Base-by-base conservation (phyloP, 352 stramenopile genomes). In the Pythium inflatum region DNA sequence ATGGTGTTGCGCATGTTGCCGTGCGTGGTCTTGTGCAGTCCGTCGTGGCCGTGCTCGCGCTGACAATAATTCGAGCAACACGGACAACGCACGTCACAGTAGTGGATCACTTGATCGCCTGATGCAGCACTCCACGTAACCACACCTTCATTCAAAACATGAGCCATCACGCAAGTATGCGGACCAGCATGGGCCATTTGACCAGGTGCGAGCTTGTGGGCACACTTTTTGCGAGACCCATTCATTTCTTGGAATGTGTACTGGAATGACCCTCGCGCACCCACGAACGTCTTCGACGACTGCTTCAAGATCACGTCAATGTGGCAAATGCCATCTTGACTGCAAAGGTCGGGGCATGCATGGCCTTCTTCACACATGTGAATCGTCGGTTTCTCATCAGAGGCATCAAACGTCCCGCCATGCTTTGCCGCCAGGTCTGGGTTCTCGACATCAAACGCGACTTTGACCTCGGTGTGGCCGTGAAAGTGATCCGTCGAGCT, bases 241-340 rank as follows among this genome's bases (percentile, higher is more conserved):
- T 93, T 94, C 85, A 94, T 94, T 58, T 92, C 87, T 68, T 94
- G 81, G 30, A 82, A 87, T 3, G 76, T 90, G 63, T 91, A 94
- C 46, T 88, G 73, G 48, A 94, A 92, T 3, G 68, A 81, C 8
- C 79, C 67, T 31, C 87, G 80, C 59, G 69, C 71, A 5, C 87
- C 87, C 1, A 62, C 67, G 61, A 94, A 93, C 9, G 71, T 88
- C 70, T 90, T 90, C 1, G 81, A 82, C 20, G 81, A 88, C 49
- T 91, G 67, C 45, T 92, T 89, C 16, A 89, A 73, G 60, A 86
- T 82, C 31, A 94, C 83, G 51, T 91, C 80, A 0, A 92, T 77
- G 30, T 80, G 78, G 49, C 87, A 94, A 20, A 93, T 85, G 1
- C 85, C 85, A 0, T 82, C 65, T 61, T 90, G 81, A 3, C 55